Evolutionary conservation across 2,329 filamentous ascomycete genomes (phyloP).

Genomic region (Colletotrichum melonis): DNA sequence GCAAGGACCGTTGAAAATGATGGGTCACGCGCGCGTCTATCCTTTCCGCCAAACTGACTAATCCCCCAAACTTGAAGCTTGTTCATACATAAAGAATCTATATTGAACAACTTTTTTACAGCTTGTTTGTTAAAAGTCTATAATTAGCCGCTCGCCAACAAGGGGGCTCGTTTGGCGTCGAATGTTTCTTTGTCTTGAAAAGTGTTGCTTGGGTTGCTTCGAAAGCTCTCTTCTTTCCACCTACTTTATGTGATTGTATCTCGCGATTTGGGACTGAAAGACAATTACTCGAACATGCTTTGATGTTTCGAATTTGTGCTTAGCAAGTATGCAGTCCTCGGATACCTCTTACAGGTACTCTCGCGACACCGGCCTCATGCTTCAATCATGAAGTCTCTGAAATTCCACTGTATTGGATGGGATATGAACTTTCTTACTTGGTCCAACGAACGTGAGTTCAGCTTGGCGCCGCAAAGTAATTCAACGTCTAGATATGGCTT

Average conservation of each 20-base stretch:
- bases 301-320: fast-evolving
- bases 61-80: not conserved
- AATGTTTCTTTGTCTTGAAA: not conserved
- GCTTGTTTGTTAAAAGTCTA: not conserved
- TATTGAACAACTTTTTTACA: not conserved
- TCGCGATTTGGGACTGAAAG: not conserved
- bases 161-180: fast-evolving
- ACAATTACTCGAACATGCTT: too few species aligned
- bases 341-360: too few species aligned
- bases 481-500: too few species aligned
- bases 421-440: too few species aligned
- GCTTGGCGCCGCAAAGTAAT: too few species aligned
- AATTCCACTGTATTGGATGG: too few species aligned
- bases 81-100: not conserved
- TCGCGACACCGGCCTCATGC: too few species aligned
- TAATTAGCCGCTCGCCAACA: not conserved
- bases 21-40: not conserved
- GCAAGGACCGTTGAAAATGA: not conserved
- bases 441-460: too few species aligned
- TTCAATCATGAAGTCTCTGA: too few species aligned
- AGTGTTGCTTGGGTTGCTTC: not conserved
- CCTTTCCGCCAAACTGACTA: not conserved
- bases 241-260: too few species aligned
- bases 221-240: not conserved
- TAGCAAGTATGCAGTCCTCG: too few species aligned